Conservation (phyloP, 2,329 filamentous ascomycete genomes). For the Cyclaneusma minus region DNA sequence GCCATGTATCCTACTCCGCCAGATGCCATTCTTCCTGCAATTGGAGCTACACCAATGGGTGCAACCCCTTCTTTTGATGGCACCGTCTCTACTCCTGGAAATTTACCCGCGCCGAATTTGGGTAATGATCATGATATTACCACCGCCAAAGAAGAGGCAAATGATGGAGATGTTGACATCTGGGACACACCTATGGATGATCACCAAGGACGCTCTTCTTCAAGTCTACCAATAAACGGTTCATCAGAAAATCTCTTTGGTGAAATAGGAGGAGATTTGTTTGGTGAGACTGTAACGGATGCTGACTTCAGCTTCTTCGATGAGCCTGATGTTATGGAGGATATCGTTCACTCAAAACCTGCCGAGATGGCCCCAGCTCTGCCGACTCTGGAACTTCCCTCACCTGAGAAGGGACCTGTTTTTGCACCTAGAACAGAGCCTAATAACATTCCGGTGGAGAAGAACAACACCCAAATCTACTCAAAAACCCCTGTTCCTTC, state of each 20-base stretch:
- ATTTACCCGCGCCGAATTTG: conserved; percentile 19
- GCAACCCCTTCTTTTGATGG: conserved; percentile 41
- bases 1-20: conserved; percentile 60
- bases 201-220: not conserved
- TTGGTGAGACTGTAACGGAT: conserved; percentile 64
- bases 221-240: not conserved
- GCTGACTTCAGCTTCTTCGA: conserved; percentile 79
- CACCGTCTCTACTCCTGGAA: conserved; percentile 37
- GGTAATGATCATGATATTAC: conserved; percentile 23
- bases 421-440: too few relatives aligned
- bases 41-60: conserved; percentile 34
- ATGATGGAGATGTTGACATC: conserved; percentile 12
- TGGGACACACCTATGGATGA: conserved; percentile 11
- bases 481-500: too few relatives aligned
- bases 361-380: too few relatives aligned
- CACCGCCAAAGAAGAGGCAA: conserved; percentile 11
- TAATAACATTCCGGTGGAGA: too few relatives aligned
- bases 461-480: too few relatives aligned
- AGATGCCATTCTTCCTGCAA: conserved; percentile 40
- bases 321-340: conserved; percentile 27
- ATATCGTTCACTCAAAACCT: too few relatives aligned
- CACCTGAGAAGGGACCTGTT: too few relatives aligned
- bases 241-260: conserved; percentile 38
- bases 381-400: too few relatives aligned
- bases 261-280: conserved; percentile 54